A percentile compares a stretch with the other conserved stretches of the same genome.
phyloP scores from a whole-genome alignment of 768 basidiomycete genomes.

The Boletus reticuloceps region DNA sequence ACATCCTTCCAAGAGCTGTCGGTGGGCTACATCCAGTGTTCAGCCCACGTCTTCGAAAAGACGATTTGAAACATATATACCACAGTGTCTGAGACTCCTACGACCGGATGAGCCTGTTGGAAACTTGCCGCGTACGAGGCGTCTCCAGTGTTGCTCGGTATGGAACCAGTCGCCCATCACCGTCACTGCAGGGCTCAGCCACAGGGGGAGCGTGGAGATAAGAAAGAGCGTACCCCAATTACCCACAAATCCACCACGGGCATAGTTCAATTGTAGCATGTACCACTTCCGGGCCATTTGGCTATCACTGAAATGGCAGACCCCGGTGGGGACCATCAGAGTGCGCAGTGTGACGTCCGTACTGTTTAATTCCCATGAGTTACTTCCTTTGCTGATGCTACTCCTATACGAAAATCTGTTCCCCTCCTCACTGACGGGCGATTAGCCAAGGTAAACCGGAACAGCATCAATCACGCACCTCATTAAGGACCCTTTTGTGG shows the following conservation, averaged over 20 bases:
- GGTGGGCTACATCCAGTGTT: not conserved
- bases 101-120: not conserved
- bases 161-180: not conserved
- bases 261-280: not conserved
- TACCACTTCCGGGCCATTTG: constrained; percentile 4
- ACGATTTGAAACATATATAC: not conserved
- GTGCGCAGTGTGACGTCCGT: not conserved
- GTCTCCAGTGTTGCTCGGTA: constrained; percentile 3
- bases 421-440: not conserved
- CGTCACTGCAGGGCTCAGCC: not conserved
- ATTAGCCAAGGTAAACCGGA: not conserved
- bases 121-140: not conserved
- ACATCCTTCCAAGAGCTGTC: not conserved
- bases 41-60: not conserved
- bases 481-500: not conserved
- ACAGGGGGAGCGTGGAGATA: not conserved
- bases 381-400: not conserved
- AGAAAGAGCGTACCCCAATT: not conserved
- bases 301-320: not conserved
- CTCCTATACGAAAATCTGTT: not conserved
- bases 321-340: not conserved
- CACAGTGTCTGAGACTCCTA: not conserved
- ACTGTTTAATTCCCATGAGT: constrained; percentile 1
- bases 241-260: not conserved
- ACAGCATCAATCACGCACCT: not conserved